Base-by-base conservation (phyloP, 2,329 filamentous ascomycete species). In the Fusarium guadeloupense region DNA sequence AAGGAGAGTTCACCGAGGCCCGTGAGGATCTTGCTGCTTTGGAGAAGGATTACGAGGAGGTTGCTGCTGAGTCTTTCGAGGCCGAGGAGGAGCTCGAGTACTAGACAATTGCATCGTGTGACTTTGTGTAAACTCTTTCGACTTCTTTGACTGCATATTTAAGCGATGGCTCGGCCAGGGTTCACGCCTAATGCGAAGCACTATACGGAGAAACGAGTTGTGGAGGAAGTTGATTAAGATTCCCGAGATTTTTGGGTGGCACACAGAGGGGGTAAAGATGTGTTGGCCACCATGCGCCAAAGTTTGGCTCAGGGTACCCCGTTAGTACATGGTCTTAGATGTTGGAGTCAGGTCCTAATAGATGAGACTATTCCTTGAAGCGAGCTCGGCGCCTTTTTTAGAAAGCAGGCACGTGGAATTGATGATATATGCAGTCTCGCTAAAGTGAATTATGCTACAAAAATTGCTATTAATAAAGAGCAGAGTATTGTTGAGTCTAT, bases 1-100 rank as follows among this genome's bases (percentile, higher is more conserved):
- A 95, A 77, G 91, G 91, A 71, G 91, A 95, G 78, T 95, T 95
- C 81, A 90, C 88, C 62, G 91, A 95, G 78, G 91, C 91, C 60
- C 89, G 91, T 69, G 91, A 95, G 81, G 91, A 95, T 75, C 82
- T 95, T 59, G 91, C 91, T 62, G 91, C 91, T 41, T 82, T 95
- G 28, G 91, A 94, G 83, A 91, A 89, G 81, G 91, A 94, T 71
- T 94, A 94, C 75, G 90, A 93, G 78, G 91, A 93, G 83, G 90
- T 93, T 68, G 90, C 90, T 59, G 85, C 82, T 74, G 90, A 93
- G 77, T 91, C 89, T 66, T 79, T 81, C 64, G 81, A 88, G 68
- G 81, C 85, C 14, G 86, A 86, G 40, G 88, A 88, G 72, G 83
- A 79, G 68, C 82, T 75, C 49, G 93, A 97, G 85, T 97, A 97